These are phyloP conservation scores for Clonostachys rosea DNA, from an alignment of 2,329 filamentous ascomycete species.

Conservation along the genomic window DNA sequence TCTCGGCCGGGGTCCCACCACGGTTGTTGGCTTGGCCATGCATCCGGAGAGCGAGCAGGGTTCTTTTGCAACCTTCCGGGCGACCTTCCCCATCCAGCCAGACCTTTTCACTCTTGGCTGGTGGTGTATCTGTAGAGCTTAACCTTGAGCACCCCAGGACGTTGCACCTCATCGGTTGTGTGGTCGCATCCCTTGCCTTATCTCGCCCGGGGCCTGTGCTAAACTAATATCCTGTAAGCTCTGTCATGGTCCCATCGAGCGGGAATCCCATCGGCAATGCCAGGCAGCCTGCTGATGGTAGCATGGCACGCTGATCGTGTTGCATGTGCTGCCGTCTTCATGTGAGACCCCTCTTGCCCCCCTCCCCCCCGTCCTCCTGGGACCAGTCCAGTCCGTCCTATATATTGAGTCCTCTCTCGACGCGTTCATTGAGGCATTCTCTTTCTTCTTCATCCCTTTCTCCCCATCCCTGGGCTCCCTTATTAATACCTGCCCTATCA, in stretches of 20 bases:
- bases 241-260: neutral
- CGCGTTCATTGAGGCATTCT: neutral
- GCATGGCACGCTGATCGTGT: too few species aligned
- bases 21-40: too few species aligned
- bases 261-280: neutral
- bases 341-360: neutral
- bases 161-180: neutral
- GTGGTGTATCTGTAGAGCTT: neutral
- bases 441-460: neutral
- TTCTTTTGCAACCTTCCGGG: slow-evolving; percentile 1
- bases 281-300: too few species aligned
- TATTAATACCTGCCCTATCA: neutral
- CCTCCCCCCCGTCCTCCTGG: neutral
- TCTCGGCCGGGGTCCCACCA: too few species aligned
- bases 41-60: neutral
- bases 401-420: neutral
- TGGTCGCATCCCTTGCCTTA: neutral
- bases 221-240: neutral
- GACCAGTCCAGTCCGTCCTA: too few species aligned
- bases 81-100: slow-evolving; percentile 1
- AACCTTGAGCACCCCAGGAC: neutral
- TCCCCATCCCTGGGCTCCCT: neutral
- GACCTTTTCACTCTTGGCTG: neutral
- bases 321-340: neutral
- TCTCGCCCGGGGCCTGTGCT: neutral